Base-by-base conservation (phyloP, 1,284 basidiomycete species). In the Pyrrhoderma noxium region DNA sequence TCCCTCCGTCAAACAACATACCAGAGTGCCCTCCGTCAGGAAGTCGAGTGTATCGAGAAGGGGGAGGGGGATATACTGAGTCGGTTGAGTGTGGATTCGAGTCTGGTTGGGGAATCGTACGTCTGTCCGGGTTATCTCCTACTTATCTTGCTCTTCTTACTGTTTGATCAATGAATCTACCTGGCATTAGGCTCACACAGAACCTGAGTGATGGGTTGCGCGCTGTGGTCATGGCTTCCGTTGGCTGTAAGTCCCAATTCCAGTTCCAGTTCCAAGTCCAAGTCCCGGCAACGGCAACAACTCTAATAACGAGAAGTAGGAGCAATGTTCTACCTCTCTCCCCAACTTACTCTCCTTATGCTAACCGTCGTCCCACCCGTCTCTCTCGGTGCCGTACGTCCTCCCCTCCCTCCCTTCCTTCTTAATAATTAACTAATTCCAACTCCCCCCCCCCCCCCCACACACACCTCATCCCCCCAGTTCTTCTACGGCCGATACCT, bases 271-370 rank as follows among this genome's bases (percentile, higher is more conserved):
- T 18, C 22, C 54, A 22, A 42, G 21, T 5, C 14, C 9, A 22
- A 35, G 11, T 25, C 2, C 40, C 16, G 21, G 8, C n/a, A n/a
- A n/a, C n/a, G n/a, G n/a, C n/a, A n/a, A n/a, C n/a, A n/a, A n/a
- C n/a, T 25, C 59, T 41, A 27, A 56, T 50, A 23, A 53, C 52
- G 19, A 44, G n/a, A 59, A 87, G 92, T 97, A 57, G 89, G 89
- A 38, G 91, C 93, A 51, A 99, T 99, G 95, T 86, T 98, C 60
- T 94, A 88, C 69, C 82, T 98, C 56, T 97, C 93, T 1, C 87
- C 91, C 0, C 86, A 85, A 51, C 71, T 99, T 53, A 97, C 95
- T 0, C 65, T 90, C 45, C 75, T 98, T 55, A 98, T 98, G 95
- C 78, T 98, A 56, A 81, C 84, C 18, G 83, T 97, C 47, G 93